Evolutionary conservation across 306 rosid species (phyloP), one percentile per base, ranked within the genome.

Genomic region (Coriaria nepalensis): DNA sequence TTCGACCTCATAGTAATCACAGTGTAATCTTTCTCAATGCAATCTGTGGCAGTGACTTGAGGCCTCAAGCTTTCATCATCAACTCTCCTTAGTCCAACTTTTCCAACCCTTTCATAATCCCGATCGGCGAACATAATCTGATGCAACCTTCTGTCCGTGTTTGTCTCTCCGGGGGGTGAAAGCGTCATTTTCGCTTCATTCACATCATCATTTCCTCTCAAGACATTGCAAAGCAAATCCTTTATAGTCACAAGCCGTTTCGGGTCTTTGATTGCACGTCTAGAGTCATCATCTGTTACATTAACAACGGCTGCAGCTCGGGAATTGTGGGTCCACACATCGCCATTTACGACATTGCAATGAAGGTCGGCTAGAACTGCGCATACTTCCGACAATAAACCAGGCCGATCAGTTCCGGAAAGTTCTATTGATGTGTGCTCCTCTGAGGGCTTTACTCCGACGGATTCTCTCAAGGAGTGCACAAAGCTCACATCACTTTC

Each of bases 101-200:
- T n/a, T n/a, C n/a, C n/a, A 34, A 57, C 75, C 66, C 72, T 76
- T 59, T 78, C 96, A 13, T 80, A 88, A 66, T 88, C 97, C 57
- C 95, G 80, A 49, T 88, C 93, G 11, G 97, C 97, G 57, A 78
- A 81, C 97, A 88, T 88, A 46, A 88, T 76, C 76, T 88, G 97
- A 73, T 84, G 97, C 52, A 88, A 61, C 58, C 97, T 79, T 60
- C 97, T 60, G 41, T 77, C 93, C 71, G 83, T 76, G 40, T 81
- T 72, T 34, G 93, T 81, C 45, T 67, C 73, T 45, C 85, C 87
- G 6, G 73, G 70, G n/a, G n/a, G n/a, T 45, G 96, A 82, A 43
- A 87, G 77, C 6, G 81, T 64, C 7, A 71, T 84, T 61, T 63
- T 84, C 48, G 94, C 93, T 0, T 72, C 69, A 61, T 78, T 76